Evolutionary conservation across 2,329 filamentous ascomycete genomes (phyloP), one percentile per base, ranked within the genome.

Genomic region (Alternaria sp.): DNA sequence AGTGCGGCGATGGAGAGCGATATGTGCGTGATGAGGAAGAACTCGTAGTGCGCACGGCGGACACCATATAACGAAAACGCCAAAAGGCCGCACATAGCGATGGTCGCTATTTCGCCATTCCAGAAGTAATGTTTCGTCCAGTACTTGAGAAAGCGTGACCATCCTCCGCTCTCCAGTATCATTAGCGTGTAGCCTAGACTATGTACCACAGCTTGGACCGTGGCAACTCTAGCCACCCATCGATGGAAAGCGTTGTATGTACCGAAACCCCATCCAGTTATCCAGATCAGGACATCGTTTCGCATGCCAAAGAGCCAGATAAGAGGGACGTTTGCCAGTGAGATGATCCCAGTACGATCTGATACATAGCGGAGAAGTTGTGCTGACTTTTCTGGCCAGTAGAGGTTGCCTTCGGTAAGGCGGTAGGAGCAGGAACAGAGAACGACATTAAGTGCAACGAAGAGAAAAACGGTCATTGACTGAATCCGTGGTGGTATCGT

Each of bases 241-340:
- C 88, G 84, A 72, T 91, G 89, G 51, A 90, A 90, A 39, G 86
- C 82, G 63, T 86, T 90, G 67, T 86, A 90, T 0, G 86, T 87
- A 2, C 82, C 82, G 70, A 88, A 90, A 10, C 85, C 86, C 88
- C 88, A 91, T 0, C 88, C 88, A 0, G 89, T 90, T 0, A 87
- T 70, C 86, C 86, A 89, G 54, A 90, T 78, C 14, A 90, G 80
- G 0, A 87, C 68, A 51, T 91, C 90, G 61, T 91, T 91, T 9
- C 89, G 80, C 69, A 86, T 85, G 0, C 84, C 85, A 63, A 91
- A 90, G 0, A 90, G 73, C 87, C 87, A 90, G 0, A 90, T 77
- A 2, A 89, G 67, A 0, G 87, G 86, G 6, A 90, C 81, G 61
- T 89, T 89, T 4, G 84, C 85, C 63, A 88, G 85, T 0, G 86